Base-by-base conservation (phyloP, 2,329 filamentous ascomycete genomes). In the Calycina herbarum region DNA sequence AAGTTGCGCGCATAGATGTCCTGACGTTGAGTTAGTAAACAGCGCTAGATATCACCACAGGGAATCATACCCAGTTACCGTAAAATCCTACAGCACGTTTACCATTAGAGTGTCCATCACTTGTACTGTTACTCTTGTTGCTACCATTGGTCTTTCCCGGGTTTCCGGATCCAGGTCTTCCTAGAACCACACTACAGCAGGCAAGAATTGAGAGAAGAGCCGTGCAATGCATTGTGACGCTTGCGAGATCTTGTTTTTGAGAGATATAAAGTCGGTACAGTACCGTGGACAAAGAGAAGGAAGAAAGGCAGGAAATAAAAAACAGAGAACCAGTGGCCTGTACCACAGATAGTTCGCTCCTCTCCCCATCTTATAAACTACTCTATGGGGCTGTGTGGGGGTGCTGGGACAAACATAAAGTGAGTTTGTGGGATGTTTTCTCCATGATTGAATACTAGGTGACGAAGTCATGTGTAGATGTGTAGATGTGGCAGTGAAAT, bases 1-100 rank as follows among this genome's bases (percentile, higher is more conserved):
- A 89, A 92, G 31, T 68, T 67, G 27, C 67, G 67, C 8, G 27
- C 69, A 27, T 38, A 68, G 40, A 68, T 69, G 24, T 67, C 66
- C 67, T 68, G 35, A 24, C 24, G 0, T 29, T 24, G 17, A 61
- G 15, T 67, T 33, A 63, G 40, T 6, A 42, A 31, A 51, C 3
- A 13, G 20, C 48, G 15, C 7, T 7, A 24, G 20, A 11, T 27
- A 7, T 54, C 5, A 24, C 48, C 2, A 27, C 7, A 24, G 8
- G 5, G 5, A 24, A 2, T 5, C 20, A 11, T 57, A 35, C 56
- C 56, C 56, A 57, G 31, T 57, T 57, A n/a, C 29, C 31, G 29
- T 57, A 57, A 24, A 57, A 57, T n/a, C 24, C 56, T 15, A 31
- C 29, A 7, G 29, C 56, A 8, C 56, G 20, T 27, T 54, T 54